These are phyloP conservation scores for Globisporangium iwayamae DNA, from an alignment of 352 stramenopile genomes.

Conservation along the genomic window DNA sequence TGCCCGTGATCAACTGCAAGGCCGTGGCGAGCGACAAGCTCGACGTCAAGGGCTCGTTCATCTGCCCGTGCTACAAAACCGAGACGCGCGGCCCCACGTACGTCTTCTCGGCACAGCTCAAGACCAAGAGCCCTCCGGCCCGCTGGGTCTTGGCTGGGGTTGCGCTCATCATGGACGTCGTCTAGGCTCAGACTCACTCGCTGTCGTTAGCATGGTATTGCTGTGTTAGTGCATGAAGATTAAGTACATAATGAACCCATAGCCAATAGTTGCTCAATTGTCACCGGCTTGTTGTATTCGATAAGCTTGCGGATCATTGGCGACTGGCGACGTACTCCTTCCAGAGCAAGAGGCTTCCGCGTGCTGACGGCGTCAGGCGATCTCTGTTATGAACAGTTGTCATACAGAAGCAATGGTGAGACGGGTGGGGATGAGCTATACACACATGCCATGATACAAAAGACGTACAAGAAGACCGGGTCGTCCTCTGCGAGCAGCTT, in stretches of 20 bases:
- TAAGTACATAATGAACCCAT: neutral
- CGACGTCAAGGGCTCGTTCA: slow-evolving; percentile 92
- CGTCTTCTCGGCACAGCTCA: slow-evolving; percentile 97
- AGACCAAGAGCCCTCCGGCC: slow-evolving; percentile 93
- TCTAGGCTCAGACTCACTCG: slow-evolving; percentile 16
- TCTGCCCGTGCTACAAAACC: slow-evolving; percentile 97
- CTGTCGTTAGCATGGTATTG: neutral
- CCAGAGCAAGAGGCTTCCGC: slow-evolving; percentile 42
- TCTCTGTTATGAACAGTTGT: slow-evolving; percentile 14
- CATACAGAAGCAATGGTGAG: neutral
- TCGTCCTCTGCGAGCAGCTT: slow-evolving; percentile 25
- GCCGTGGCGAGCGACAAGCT: slow-evolving; percentile 94
- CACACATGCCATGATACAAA: neutral
- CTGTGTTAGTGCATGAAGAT: neutral
- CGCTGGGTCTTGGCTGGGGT: slow-evolving; percentile 96
- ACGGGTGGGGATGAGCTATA: neutral
- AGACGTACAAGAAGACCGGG: slow-evolving; percentile 26
- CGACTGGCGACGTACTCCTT: slow-evolving; percentile 29
- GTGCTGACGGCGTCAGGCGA: slow-evolving; percentile 43
- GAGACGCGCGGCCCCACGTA: slow-evolving; percentile 95
- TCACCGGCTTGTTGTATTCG: neutral
- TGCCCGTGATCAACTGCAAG: slow-evolving; percentile 98
- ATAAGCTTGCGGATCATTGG: neutral
- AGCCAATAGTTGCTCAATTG: neutral
- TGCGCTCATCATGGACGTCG: slow-evolving; percentile 95